Conservation (phyloP, 345 rosid genomes). For the thale cress (Arabidopsis thaliana) region DNA sequence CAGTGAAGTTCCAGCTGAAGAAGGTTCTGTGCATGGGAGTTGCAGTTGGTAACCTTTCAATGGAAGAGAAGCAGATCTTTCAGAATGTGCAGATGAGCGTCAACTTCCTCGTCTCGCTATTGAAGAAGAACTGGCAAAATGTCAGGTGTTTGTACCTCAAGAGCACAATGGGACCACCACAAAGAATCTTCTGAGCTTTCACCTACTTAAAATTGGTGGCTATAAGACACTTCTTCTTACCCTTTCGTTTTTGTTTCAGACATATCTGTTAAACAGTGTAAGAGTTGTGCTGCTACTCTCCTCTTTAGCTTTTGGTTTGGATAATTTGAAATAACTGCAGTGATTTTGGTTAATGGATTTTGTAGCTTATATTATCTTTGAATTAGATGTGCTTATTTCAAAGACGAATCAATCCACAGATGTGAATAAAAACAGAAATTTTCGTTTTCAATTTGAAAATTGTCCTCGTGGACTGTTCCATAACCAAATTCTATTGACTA, state of each 20-base stretch:
- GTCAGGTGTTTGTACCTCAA: conserved; percentile 63
- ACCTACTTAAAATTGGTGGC: background rate
- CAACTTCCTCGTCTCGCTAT: conserved; percentile 63
- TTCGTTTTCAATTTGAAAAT: too few relatives aligned
- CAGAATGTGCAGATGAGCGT: conserved; percentile 71
- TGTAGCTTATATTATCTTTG: background rate
- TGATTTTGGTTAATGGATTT: conserved; percentile 15
- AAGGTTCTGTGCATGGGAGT: conserved; percentile 75
- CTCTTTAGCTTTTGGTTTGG: background rate
- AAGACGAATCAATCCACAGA: background rate
- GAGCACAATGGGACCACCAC: conserved; percentile 64
- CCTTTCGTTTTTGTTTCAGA: conserved; percentile 3
- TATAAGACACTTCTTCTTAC: conserved; percentile 8
- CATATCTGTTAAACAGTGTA: conserved; percentile 8
- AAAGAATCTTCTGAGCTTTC: conserved; percentile 50
- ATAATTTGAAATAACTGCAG: background rate
- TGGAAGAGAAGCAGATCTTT: conserved; percentile 74
- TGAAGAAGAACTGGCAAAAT: conserved; percentile 78
- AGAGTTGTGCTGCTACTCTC: conserved; percentile 11
- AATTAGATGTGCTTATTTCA: background rate
- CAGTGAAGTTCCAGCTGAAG: conserved; percentile 66
- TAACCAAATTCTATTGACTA: too few relatives aligned
- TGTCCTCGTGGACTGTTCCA: too few relatives aligned
- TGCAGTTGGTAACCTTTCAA: conserved; percentile 60
- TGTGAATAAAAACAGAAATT: too few relatives aligned